Conservation (phyloP, 2,329 filamentous ascomycete species). For the Colletotrichum sp. region DNA sequence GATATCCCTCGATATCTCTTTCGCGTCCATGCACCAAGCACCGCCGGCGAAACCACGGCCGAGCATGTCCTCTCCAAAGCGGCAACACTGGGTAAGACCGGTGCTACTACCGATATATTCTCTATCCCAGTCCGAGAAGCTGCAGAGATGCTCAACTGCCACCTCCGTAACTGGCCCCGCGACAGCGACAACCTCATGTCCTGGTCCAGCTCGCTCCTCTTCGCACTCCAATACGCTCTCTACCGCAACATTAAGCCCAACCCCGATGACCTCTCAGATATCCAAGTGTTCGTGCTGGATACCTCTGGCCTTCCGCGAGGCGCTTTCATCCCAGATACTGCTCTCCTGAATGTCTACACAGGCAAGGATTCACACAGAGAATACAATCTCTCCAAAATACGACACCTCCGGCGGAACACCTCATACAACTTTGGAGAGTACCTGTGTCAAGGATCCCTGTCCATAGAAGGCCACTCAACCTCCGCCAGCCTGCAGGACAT, state of each 20-base stretch:
- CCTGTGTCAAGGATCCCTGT: neutral
- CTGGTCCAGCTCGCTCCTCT: neutral
- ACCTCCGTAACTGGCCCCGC: neutral
- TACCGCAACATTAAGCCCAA: neutral
- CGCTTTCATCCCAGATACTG: neutral
- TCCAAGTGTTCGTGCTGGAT: neutral
- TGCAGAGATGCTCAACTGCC: neutral
- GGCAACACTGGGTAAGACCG: neutral
- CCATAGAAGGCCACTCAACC: neutral
- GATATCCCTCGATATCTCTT: neutral
- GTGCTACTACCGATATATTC: neutral
- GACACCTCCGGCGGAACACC: neutral
- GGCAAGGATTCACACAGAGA: neutral
- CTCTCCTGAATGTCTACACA: neutral
- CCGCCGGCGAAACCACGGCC: neutral
- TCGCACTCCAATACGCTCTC: neutral
- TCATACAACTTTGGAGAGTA: neutral
- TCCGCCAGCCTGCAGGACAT: neutral
- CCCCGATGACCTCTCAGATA: neutral
- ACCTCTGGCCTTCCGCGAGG: neutral
- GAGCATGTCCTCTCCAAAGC: neutral
- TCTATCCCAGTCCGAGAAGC: neutral
- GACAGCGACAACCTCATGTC: neutral
- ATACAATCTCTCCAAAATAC: neutral
- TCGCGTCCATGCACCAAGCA: neutral